Evolutionary conservation across 108 stramenopile genomes (phyloP).

Genomic region (Pseudonitzschia multistriata): DNA sequence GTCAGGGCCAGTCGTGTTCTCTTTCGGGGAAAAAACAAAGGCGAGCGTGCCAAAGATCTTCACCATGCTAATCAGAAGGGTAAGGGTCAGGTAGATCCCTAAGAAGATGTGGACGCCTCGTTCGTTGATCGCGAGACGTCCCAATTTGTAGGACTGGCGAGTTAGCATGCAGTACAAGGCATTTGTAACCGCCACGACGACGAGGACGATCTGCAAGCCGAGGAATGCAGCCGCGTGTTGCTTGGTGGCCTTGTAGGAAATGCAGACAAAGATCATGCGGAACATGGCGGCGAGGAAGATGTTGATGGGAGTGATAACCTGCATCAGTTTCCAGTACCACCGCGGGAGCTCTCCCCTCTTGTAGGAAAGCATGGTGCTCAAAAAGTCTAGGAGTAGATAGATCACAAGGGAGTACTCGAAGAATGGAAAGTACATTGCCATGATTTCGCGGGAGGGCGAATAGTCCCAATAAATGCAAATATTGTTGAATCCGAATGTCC

Average conservation of each 20-base stretch:
- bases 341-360: constrained; percentile 13
- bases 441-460: constrained; percentile 23
- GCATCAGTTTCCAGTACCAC: constrained; percentile 14
- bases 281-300: constrained; percentile 13
- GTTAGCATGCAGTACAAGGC: constrained; percentile 4
- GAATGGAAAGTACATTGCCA: constrained; percentile 25
- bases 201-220: constrained; percentile 17
- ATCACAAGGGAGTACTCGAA: constrained; percentile 33
- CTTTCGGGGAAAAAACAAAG: background rate
- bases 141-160: background rate
- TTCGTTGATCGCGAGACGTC: background rate
- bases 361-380: constrained; percentile 3
- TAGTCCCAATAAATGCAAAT: constrained; percentile 29
- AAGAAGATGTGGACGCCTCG: background rate
- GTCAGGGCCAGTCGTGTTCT: background rate
- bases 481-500: background rate
- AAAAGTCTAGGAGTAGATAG: constrained; percentile 17
- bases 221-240: constrained; percentile 21
- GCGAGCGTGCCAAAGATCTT: constrained; percentile 2
- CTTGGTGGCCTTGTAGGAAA: constrained; percentile 14
- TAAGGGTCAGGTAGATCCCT: background rate
- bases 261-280: constrained; percentile 28
- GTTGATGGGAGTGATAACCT: constrained; percentile 9
- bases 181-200: constrained; percentile 9
- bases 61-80: background rate